phyloP scores from a whole-genome alignment of 306 rosid species.

The Pterocarpus macrocarpus region DNA sequence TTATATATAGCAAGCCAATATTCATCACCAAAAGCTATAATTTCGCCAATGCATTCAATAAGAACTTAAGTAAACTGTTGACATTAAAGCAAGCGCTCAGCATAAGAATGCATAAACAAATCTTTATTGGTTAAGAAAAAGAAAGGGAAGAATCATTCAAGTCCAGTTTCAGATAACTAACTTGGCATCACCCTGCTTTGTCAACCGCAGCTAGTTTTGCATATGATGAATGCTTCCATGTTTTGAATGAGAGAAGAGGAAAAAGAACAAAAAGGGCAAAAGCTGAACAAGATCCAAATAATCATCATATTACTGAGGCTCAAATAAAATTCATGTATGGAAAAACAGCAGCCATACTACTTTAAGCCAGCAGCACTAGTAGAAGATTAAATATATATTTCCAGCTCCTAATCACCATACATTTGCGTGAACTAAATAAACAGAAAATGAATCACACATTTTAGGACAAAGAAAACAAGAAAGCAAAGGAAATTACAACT shows the following conservation, averaged over 20 bases:
- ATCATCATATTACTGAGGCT: not conserved
- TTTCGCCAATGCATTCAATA: no score
- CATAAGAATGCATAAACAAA: not conserved
- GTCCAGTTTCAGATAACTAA: not conserved
- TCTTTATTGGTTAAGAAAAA: not conserved
- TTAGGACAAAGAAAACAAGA: slow-evolving; percentile 18
- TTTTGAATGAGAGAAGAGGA: not conserved
- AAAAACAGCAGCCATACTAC: slow-evolving; percentile 4
- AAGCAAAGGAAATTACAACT: slow-evolving; percentile 12
- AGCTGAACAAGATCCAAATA: slow-evolving; percentile 10
- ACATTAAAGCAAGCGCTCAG: not conserved
- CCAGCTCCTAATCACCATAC: not conserved
- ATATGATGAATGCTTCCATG: not conserved
- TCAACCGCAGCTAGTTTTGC: no score
- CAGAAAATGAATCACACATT: slow-evolving; percentile 29
- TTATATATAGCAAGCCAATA: no score
- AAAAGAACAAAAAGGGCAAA: not conserved
- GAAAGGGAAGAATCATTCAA: not conserved
- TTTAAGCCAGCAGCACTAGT: slow-evolving; percentile 6
- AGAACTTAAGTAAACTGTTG: not conserved
- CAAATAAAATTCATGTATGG: not conserved
- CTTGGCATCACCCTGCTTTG: not conserved
- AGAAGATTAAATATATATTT: slow-evolving; percentile 7
- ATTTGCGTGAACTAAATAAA: not conserved
- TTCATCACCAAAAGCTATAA: no score